Conservation (phyloP, 257 asterid species). For the Lantana camara region DNA sequence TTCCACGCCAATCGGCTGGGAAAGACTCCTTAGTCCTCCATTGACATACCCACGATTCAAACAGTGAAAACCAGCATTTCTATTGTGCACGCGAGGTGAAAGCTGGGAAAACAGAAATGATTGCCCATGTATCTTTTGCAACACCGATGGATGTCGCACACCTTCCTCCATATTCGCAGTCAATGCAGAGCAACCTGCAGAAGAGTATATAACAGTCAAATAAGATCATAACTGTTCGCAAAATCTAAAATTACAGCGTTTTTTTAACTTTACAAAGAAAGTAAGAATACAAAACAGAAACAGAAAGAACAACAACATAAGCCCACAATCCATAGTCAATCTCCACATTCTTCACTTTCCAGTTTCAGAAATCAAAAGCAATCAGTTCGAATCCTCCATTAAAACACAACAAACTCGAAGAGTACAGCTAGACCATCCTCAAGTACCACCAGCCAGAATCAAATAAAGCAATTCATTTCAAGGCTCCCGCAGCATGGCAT, state of each 20-base stretch:
- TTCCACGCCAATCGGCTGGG: conserved; percentile 32
- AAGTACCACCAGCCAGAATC: neutral
- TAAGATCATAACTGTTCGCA: neutral
- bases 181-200: conserved; percentile 32
- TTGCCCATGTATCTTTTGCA: conserved; percentile 47
- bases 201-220: neutral
- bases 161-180: conserved; percentile 52
- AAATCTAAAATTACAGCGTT: conserved; percentile 2
- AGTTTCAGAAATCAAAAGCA: neutral
- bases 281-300: too few species aligned
- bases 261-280: neutral
- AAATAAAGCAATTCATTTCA: neutral
- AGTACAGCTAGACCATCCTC: neutral
- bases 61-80: conserved; percentile 34
- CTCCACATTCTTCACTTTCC: too few species aligned
- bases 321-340: too few species aligned
- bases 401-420: neutral
- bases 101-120: conserved; percentile 41
- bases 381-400: neutral
- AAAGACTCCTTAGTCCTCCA: conserved; percentile 43
- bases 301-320: too few species aligned
- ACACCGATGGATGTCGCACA: conserved; percentile 33
- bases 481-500: neutral
- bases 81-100: conserved; percentile 43
- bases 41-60: conserved; percentile 44